phyloP scores from a whole-genome alignment of 305 asterid species.

The Fraxinus platypoda region DNA sequence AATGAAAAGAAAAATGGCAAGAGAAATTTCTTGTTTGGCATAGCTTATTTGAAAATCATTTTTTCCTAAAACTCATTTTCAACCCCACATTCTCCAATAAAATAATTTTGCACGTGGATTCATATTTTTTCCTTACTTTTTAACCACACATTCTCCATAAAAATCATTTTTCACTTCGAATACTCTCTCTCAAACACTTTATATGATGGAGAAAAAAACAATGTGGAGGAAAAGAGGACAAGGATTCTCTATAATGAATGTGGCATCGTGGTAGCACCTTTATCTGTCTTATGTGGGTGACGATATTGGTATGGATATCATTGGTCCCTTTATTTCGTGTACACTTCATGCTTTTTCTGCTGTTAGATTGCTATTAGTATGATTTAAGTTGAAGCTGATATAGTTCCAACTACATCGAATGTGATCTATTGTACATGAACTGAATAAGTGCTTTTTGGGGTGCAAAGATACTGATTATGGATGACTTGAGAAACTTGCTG shows the following conservation, averaged over 20 bases:
- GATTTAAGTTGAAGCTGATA: neutral
- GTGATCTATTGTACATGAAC: neutral
- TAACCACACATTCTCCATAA: neutral
- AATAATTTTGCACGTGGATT: neutral
- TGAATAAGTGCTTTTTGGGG: neutral
- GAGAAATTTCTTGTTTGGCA: neutral
- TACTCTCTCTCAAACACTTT: neutral
- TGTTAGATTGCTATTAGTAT: neutral
- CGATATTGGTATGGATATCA: neutral
- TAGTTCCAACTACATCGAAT: neutral
- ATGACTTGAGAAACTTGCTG: neutral
- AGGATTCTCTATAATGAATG: slow-evolving; percentile 15
- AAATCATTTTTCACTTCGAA: neutral
- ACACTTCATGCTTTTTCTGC: neutral
- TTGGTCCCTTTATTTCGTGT: neutral
- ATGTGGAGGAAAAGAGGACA: slow-evolving; percentile 16
- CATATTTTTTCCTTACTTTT: neutral
- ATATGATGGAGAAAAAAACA: neutral
- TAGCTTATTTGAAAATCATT: neutral
- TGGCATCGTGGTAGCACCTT: slow-evolving; percentile 3
- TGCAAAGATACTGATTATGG: neutral
- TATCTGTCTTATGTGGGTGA: neutral
- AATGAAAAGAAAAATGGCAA: neutral
- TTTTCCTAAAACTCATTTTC: neutral
- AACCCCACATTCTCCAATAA: neutral